Evolutionary conservation across 2,329 filamentous ascomycete species (phyloP).

Genomic region (Elsinoe arachidis): DNA sequence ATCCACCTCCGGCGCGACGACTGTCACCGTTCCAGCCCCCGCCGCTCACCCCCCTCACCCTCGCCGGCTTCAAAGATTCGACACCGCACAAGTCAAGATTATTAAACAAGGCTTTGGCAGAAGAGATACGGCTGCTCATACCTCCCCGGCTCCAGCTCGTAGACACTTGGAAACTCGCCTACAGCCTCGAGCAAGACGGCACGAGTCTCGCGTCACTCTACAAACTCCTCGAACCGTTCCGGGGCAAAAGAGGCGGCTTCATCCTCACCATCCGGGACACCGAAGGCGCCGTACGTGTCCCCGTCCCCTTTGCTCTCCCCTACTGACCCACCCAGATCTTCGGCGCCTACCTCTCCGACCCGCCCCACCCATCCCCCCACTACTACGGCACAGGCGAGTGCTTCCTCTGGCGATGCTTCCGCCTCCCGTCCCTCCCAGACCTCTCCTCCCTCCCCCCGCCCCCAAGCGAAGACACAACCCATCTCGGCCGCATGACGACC

Average conservation of each 20-base stretch:
- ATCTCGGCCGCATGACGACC: constrained; percentile 54
- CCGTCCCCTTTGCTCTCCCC: not conserved
- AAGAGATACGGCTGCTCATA: constrained; percentile 84
- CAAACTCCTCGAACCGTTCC: constrained; percentile 61
- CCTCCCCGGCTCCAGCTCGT: constrained; percentile 79
- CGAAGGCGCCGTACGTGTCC: constrained; percentile 56
- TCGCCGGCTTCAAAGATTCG: constrained; percentile 56
- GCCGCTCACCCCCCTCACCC: constrained; percentile 69
- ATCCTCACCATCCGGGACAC: constrained; percentile 79
- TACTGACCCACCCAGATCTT: constrained; percentile 48
- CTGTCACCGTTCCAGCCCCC: constrained; percentile 78
- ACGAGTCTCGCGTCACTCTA: constrained; percentile 83
- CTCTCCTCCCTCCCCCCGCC: constrained; percentile 57
- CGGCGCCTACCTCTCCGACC: constrained; percentile 87
- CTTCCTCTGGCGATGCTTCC: constrained; percentile 74
- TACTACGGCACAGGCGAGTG: constrained; percentile 97
- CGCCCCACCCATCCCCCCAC: constrained; percentile 68
- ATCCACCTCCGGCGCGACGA: constrained; percentile 48
- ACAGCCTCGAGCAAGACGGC: constrained; percentile 87
- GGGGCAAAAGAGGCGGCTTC: constrained; percentile 68
- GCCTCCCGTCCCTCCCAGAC: constrained; percentile 50
- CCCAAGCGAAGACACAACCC: constrained; percentile 57
- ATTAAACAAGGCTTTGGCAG: constrained; percentile 65
- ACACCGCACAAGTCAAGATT: constrained; percentile 56
- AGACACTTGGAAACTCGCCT: constrained; percentile 77